These are phyloP conservation scores for Verticillium dahliae DNA, from an alignment of 2,329 filamentous ascomycete species.

Conservation along the genomic window DNA sequence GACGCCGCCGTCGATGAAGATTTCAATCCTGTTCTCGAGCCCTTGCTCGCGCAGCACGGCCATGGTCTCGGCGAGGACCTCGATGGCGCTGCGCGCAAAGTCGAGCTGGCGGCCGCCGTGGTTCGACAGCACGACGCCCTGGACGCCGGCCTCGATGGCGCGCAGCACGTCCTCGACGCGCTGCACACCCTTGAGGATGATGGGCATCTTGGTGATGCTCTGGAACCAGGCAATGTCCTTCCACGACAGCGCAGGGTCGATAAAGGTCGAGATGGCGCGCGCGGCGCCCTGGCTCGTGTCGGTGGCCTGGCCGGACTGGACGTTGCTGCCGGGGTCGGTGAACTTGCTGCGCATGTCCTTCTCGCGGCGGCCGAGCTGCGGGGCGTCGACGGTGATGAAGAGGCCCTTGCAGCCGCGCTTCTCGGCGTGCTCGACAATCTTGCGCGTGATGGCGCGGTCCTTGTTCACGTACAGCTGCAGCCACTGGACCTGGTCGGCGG, in stretches of 20 bases:
- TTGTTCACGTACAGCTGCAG: slow-evolving; percentile 97
- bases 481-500: slow-evolving; percentile 85
- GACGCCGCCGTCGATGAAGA: slow-evolving; percentile 89
- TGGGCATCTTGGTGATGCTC: slow-evolving; percentile 86
- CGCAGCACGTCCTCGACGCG: slow-evolving; percentile 89
- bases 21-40: slow-evolving; percentile 70
- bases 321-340: slow-evolving; percentile 72
- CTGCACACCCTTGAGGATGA: slow-evolving; percentile 94
- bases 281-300: slow-evolving; percentile 90
- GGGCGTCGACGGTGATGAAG: slow-evolving; percentile 97
- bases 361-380: slow-evolving; percentile 87
- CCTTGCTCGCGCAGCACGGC: slow-evolving; percentile 71
- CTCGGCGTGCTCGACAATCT: slow-evolving; percentile 89
- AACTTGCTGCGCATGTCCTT: slow-evolving; percentile 98
- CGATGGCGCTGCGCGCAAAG: slow-evolving; percentile 80
- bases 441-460: slow-evolving; percentile 81
- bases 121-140: slow-evolving; percentile 91
- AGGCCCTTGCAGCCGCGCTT: slow-evolving; percentile 85
- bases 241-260: slow-evolving; percentile 91
- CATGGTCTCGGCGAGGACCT: slow-evolving; percentile 90
- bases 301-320: slow-evolving; percentile 69
- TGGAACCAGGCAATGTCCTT: slow-evolving; percentile 91
- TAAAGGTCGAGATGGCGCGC: slow-evolving; percentile 91
- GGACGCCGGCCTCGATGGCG: slow-evolving; percentile 74
- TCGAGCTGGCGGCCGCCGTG: slow-evolving; percentile 94